Percentiles rank a stretch among this genome's conserved stretches.
Evolutionary conservation across 2,329 filamentous ascomycete genomes (phyloP).

Genomic region (Falciphora oryzae): DNA sequence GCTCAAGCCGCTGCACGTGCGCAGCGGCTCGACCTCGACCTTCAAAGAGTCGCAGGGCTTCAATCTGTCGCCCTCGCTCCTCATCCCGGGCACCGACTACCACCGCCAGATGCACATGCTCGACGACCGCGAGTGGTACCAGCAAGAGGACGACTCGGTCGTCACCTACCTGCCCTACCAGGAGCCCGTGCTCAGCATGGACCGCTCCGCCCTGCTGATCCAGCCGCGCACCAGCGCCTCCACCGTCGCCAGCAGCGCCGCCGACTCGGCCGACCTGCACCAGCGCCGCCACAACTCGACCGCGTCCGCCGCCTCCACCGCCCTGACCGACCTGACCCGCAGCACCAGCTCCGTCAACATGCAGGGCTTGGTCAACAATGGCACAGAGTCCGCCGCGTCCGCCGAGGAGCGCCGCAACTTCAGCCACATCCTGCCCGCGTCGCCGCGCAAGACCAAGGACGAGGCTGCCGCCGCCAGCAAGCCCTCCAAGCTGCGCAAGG

Average conservation of each 20-base stretch:
- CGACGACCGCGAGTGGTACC: conserved; percentile 28
- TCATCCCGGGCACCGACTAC: conserved; percentile 52
- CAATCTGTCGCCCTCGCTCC: conserved; percentile 53
- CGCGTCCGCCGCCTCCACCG: conserved; percentile 44
- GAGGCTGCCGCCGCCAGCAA: not conserved
- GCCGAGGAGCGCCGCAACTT: conserved; percentile 11
- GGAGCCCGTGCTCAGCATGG: conserved; percentile 30
- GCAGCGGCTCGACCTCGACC: not conserved
- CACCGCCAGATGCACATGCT: conserved; percentile 44
- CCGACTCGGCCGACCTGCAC: conserved; percentile 38
- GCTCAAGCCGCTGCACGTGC: not conserved
- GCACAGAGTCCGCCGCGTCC: conserved; percentile 12
- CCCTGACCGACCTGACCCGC: conserved; percentile 46
- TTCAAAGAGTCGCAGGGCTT: conserved; percentile 57
- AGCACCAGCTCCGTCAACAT: conserved; percentile 42
- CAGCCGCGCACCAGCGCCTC: conserved; percentile 48
- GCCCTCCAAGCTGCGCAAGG: conserved; percentile 8
- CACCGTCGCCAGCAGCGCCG: conserved; percentile 45
- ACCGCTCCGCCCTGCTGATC: conserved; percentile 26
- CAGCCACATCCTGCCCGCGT: conserved; percentile 7
- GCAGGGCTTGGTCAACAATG: conserved; percentile 18
- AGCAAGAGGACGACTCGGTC: conserved; percentile 28
- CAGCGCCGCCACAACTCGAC: conserved; percentile 46
- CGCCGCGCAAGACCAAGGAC: conserved; percentile 5
- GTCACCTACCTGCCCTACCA: conserved; percentile 26